Conservation (phyloP, 129 eudicot genomes). For the Escallonia rubra region DNA sequence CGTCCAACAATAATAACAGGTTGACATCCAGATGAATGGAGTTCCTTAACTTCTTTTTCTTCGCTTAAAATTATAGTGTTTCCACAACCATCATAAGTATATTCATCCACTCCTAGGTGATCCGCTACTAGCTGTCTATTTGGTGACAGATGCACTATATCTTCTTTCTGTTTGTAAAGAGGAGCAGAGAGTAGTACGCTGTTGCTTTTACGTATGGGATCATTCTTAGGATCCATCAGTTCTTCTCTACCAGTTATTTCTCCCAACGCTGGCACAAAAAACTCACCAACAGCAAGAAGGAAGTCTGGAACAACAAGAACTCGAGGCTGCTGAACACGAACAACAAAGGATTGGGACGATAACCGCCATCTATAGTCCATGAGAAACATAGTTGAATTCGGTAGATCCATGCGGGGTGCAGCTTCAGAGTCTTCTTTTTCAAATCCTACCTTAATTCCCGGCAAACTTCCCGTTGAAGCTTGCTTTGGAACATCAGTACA, state of each 20-base stretch:
- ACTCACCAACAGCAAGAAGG: slow-evolving; percentile 86
- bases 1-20: slow-evolving; percentile 88
- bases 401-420: slow-evolving; percentile 35
- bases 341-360: slow-evolving; percentile 71
- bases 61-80: slow-evolving; percentile 55
- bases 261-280: slow-evolving; percentile 90
- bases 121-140: slow-evolving; percentile 72
- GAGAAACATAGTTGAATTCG: slow-evolving; percentile 81
- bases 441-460: slow-evolving; percentile 26
- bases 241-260: slow-evolving; percentile 91
- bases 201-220: slow-evolving; percentile 61
- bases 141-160: slow-evolving; percentile 64
- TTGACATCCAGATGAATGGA: slow-evolving; percentile 38
- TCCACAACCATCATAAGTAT: slow-evolving; percentile 89
- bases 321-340: slow-evolving; percentile 86
- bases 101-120: slow-evolving; percentile 73
- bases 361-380: slow-evolving; percentile 85
- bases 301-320: slow-evolving; percentile 96
- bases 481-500: slow-evolving; percentile 62
- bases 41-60: slow-evolving; percentile 42
- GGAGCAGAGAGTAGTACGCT: slow-evolving; percentile 52
- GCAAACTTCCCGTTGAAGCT: slow-evolving; percentile 19
- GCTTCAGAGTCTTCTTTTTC: slow-evolving; percentile 31
- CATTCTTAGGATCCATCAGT: slow-evolving; percentile 87
- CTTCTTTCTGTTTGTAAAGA: slow-evolving; percentile 68